These are phyloP conservation scores for Corchorus olitorius DNA, from an alignment of 345 rosid species.

Conservation along the genomic window DNA sequence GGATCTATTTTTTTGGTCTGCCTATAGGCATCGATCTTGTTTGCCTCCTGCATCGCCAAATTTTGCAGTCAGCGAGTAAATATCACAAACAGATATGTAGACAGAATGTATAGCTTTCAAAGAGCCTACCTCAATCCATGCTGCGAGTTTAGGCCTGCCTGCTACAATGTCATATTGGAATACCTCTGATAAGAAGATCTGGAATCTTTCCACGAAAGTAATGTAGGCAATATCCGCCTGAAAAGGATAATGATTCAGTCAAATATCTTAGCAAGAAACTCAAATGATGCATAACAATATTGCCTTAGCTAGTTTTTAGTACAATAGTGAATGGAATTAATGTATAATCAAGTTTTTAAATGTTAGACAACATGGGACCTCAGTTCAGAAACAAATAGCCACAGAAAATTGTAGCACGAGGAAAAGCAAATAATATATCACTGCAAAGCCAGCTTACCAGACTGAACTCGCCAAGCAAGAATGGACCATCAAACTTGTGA, in stretches of 20 bases:
- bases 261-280: background rate
- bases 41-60: slow-evolving; percentile 50
- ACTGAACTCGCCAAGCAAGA: slow-evolving; percentile 82
- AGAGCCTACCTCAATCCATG: slow-evolving; percentile 69
- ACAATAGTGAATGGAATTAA: no score
- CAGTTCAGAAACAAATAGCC: background rate
- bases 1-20: slow-evolving; percentile 61
- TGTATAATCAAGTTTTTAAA: no score
- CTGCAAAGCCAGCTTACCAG: slow-evolving; percentile 44
- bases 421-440: background rate
- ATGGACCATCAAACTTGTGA: slow-evolving; percentile 70
- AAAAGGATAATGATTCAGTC: slow-evolving; percentile 9
- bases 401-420: background rate
- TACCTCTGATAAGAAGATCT: slow-evolving; percentile 46
- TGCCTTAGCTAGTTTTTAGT: background rate
- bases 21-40: slow-evolving; percentile 72
- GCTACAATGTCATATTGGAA: slow-evolving; percentile 58
- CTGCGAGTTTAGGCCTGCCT: slow-evolving; percentile 72
- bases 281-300: background rate
- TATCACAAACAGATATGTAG: background rate
- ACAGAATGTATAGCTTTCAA: background rate
- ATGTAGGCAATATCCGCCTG: slow-evolving; percentile 82
- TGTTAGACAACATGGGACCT: background rate
- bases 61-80: background rate
- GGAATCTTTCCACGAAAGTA: slow-evolving; percentile 69